Evolutionary conservation across 2,329 filamentous ascomycete species (phyloP).

Genomic region (Hypoxylon rubiginosum): DNA sequence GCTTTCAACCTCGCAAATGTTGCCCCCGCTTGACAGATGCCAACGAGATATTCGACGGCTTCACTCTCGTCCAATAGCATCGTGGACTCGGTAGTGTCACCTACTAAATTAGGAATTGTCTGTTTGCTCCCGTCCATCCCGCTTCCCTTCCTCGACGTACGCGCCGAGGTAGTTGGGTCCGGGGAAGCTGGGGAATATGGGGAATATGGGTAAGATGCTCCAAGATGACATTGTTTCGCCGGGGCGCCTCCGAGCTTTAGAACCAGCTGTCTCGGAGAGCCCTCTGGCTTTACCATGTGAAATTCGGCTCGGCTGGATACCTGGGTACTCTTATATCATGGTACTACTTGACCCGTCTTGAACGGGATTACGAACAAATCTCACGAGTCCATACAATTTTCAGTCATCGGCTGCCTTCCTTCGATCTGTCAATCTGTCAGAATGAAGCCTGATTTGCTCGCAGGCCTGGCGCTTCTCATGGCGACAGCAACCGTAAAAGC

Average conservation of each 20-base stretch:
- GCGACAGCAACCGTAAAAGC: constrained; percentile 10
- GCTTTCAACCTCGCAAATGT: constrained; percentile 8
- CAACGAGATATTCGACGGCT: constrained; percentile 1
- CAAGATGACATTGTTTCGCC: neutral
- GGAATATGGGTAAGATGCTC: constrained; percentile 5
- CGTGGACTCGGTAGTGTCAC: constrained; percentile 7
- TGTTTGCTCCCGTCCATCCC: neutral
- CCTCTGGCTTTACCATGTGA: constrained; percentile 16
- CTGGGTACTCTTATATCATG: neutral
- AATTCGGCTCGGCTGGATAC: neutral
- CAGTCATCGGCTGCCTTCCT: neutral
- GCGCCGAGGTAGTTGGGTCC: constrained; percentile 15
- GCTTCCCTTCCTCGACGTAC: constrained; percentile 2
- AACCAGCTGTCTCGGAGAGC: neutral
- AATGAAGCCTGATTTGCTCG: constrained; percentile 11
- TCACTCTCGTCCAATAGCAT: constrained; percentile 23
- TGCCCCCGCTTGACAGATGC: constrained; percentile 3
- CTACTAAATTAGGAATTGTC: constrained; percentile 24
- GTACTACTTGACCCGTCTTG: neutral
- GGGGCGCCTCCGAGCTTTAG: constrained; percentile 1
- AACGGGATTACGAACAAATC: neutral
- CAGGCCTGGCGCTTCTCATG: constrained; percentile 1
- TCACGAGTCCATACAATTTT: neutral
- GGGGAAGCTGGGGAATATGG: constrained; percentile 19
- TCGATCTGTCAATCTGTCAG: neutral